phyloP scores from a whole-genome alignment of 805 yeast genomes.

The Myxozyma neotropica region DNA sequence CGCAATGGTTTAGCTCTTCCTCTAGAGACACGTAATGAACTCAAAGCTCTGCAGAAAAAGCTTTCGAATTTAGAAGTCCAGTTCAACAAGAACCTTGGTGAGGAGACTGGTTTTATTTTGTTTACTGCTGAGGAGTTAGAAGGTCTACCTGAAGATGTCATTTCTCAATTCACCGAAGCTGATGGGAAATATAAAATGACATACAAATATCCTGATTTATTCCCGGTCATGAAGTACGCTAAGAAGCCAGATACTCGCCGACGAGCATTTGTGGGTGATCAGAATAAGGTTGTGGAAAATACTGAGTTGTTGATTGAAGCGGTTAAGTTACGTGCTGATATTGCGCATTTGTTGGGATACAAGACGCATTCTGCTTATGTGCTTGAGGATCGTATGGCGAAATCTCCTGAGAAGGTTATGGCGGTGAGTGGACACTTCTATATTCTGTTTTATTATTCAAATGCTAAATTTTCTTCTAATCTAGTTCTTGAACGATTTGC shows the following conservation, averaged over 20 bases:
- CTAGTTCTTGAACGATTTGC: conserved; percentile 66
- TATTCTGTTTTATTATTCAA: not conserved
- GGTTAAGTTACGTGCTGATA: conserved; percentile 60
- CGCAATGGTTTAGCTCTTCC: conserved; percentile 72
- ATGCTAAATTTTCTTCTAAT: conserved; percentile 11
- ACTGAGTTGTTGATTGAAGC: conserved; percentile 62
- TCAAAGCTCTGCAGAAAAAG: conserved; percentile 60
- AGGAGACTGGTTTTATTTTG: conserved; percentile 52
- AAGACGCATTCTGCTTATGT: conserved; percentile 68
- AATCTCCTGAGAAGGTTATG: conserved; percentile 60
- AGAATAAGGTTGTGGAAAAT: conserved; percentile 67
- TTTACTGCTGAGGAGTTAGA: conserved; percentile 67
- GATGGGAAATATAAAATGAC: conserved; percentile 62
- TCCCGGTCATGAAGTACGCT: conserved; percentile 77
- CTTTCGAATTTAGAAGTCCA: conserved; percentile 59
- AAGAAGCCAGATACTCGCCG: conserved; percentile 64
- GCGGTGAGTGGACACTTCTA: not conserved
- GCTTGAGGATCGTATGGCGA: conserved; percentile 81
- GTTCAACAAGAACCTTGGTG: conserved; percentile 58
- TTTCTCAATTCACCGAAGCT: conserved; percentile 60
- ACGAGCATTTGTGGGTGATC: conserved; percentile 65
- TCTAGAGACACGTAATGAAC: conserved; percentile 54
- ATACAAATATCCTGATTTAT: conserved; percentile 76
- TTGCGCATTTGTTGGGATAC: conserved; percentile 69
- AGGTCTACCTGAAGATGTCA: conserved; percentile 70